Conservation (phyloP, 2,329 filamentous ascomycete species). For the Diaporthe vaccinii region DNA sequence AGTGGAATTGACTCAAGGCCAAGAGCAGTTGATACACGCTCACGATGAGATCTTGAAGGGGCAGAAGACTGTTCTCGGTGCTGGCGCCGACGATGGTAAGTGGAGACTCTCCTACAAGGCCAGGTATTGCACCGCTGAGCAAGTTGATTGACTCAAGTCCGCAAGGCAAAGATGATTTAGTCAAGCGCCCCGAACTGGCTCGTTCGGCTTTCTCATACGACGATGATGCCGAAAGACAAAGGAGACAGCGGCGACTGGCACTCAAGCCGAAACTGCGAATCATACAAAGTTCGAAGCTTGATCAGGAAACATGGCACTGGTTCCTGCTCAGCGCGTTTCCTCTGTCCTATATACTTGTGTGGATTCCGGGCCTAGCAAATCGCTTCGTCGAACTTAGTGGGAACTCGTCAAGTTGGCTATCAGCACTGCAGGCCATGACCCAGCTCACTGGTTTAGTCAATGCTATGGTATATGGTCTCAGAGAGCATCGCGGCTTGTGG, state of each 20-base stretch:
- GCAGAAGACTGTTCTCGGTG: background rate
- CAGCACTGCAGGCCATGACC: conserved; percentile 36
- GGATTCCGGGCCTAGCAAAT: conserved; percentile 39
- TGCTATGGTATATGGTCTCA: conserved; percentile 39
- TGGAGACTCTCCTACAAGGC: background rate
- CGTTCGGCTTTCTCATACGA: conserved; percentile 25
- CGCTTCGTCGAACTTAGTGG: conserved; percentile 37
- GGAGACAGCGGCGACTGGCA: background rate
- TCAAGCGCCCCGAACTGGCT: conserved; percentile 5
- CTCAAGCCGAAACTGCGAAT: conserved; percentile 15
- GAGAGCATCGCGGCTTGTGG: conserved; percentile 31
- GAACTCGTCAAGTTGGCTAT: conserved; percentile 17
- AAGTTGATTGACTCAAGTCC: background rate
- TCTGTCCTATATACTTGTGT: conserved; percentile 38
- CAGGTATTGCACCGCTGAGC: background rate
- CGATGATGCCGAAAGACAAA: conserved; percentile 12
- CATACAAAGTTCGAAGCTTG: conserved; percentile 29
- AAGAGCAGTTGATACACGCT: conserved; percentile 20
- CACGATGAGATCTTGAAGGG: conserved; percentile 20
- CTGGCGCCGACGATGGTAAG: background rate
- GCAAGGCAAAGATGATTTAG: background rate
- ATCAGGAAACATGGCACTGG: conserved; percentile 39
- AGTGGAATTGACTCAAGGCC: conserved; percentile 2
- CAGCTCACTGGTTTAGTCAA: conserved; percentile 39
- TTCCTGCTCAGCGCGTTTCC: conserved; percentile 37